A percentile compares a stretch with the other conserved stretches of the same genome.
Evolutionary conservation across 495 filamentous ascomycete genomes (phyloP).

Genomic region (Lasiosphaeria miniovina): DNA sequence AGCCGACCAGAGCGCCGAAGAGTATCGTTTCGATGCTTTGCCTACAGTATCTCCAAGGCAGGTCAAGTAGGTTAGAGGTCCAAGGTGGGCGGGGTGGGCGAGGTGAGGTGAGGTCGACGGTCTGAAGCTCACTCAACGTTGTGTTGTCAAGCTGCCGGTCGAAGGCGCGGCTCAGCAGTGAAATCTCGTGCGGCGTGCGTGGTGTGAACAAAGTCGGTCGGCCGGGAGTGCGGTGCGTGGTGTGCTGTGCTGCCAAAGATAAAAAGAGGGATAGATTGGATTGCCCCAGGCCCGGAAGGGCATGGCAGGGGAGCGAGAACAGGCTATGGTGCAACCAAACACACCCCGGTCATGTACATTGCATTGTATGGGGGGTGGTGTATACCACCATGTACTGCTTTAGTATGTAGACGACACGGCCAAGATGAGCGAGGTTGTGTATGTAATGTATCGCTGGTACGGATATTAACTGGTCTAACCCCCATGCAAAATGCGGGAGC

Average conservation of each 20-base stretch:
- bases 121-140: too few relatives aligned
- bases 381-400: too few relatives aligned
- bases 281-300: conserved; percentile 1
- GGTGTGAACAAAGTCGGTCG: background rate
- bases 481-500: conserved; percentile 33
- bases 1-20: background rate
- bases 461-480: conserved; percentile 19
- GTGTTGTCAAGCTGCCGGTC: conserved; percentile 9
- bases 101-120: background rate
- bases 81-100: too few relatives aligned
- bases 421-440: background rate
- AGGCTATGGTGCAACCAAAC: conserved; percentile 8
- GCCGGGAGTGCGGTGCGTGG: conserved; percentile 4
- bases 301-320: background rate
- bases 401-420: too few relatives aligned
- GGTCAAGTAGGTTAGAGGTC: background rate
- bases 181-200: conserved; percentile 2
- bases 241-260: conserved; percentile 20
- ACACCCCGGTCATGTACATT: conserved; percentile 16
- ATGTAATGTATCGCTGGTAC: conserved; percentile 5
- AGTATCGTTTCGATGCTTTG: background rate
- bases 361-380: conserved; percentile 5
- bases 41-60: background rate
- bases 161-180: conserved; percentile 20
- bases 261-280: conserved; percentile 9